Base-by-base conservation (phyloP, 2,329 filamentous ascomycete species). In the Microdochium paspali region DNA sequence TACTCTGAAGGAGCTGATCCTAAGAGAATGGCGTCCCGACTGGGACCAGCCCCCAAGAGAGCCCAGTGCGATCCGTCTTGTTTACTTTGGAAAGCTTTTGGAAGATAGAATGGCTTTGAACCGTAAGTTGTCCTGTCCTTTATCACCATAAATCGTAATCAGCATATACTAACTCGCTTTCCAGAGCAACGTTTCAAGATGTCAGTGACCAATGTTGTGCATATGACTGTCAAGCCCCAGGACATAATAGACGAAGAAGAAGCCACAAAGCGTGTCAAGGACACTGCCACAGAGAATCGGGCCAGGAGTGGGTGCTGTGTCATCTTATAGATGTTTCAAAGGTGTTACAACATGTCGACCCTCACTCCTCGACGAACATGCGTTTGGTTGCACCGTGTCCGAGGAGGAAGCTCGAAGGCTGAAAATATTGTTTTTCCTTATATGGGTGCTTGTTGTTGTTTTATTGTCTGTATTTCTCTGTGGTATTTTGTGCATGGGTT, bases 1-100 rank as follows among this genome's bases (percentile, higher is more conserved):
- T 63, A 95, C 88, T 3, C 71, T 97, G 54, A 96, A 96, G 67
- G 90, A 96, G 69, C 71, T 96, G 60, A 95, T 97, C 62, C 79
- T 93, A 71, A 78, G 88, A 58, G 90, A 96, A 64, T 97, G 91
- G 91, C 77, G 89, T 56, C 84, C 83, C 57, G 88, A 96, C 62
- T 96, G 91, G 91, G 90, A 95, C 59, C 71, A 82, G 15, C 84
- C 87, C 60, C 91, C 91, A 1, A 81, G 85, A 24, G 93, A 87
- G 60, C 90, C 91, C 10, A 91, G 84, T 59, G 87, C 85, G 51
- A 97, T 97, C 70, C 77, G 91, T 45, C 69, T 97, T 58, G 96
- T 97, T 59, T 87, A 89, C 53, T 93, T 95, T 66, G 91, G 91
- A 46, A 89, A 91, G 62, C 72, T 96, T 64, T 70, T 96, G 55